Percentiles rank a stretch among this genome's conserved stretches.
These are phyloP conservation scores for Sinapis alba DNA, from an alignment of 441 rosid species.

Conservation along the genomic window DNA sequence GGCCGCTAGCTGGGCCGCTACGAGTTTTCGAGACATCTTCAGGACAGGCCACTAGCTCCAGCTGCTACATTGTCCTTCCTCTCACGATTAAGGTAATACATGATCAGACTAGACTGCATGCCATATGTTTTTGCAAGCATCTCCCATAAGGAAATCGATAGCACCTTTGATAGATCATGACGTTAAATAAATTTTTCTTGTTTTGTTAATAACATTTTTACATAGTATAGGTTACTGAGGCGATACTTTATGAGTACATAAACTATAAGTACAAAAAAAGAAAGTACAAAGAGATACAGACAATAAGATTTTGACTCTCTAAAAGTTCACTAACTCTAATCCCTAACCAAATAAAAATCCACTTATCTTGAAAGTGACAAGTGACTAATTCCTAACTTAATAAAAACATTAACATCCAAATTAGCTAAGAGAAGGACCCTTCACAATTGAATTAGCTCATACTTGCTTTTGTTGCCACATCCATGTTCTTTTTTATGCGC, in stretches of 20 bases:
- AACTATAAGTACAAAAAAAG: slow-evolving; percentile 10
- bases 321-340: slow-evolving; percentile 20
- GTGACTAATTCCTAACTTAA: slow-evolving; percentile 30
- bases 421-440: neutral
- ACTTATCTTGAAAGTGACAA: slow-evolving; percentile 25
- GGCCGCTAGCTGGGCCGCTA: too few relatives aligned
- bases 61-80: too few relatives aligned
- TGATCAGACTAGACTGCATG: too few relatives aligned
- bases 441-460: slow-evolving; percentile 3
- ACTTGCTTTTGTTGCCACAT: slow-evolving; percentile 26
- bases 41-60: too few relatives aligned
- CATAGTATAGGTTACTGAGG: slow-evolving; percentile 5
- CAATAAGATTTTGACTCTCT: slow-evolving; percentile 24
- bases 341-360: slow-evolving; percentile 10
- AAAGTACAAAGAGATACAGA: slow-evolving; percentile 36
- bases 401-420: slow-evolving; percentile 5
- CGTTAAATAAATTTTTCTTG: neutral
- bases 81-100: too few relatives aligned
- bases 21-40: too few relatives aligned
- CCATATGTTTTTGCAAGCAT: neutral
- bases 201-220: neutral
- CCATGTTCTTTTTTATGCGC: neutral
- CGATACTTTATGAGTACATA: slow-evolving; percentile 5
- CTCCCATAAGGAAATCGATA: neutral
- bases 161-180: neutral